Conservation (phyloP, 768 basidiomycete genomes). For the Lentinula boryana region DNA sequence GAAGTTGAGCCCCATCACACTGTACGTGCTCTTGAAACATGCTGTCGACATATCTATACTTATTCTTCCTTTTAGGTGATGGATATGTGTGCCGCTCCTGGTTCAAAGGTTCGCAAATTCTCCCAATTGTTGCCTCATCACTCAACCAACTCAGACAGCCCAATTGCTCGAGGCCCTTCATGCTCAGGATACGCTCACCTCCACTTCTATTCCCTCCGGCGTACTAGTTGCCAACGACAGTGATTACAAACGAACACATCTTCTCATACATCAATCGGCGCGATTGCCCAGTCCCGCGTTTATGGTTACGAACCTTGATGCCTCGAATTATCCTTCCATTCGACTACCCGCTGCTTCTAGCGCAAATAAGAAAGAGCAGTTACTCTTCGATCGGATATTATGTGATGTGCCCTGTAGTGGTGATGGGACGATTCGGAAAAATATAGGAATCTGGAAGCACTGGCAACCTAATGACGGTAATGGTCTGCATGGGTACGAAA, state of each 20-base stretch:
- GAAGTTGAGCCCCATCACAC: constrained; percentile 91
- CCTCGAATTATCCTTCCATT: constrained; percentile 75
- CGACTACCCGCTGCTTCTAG: constrained; percentile 36
- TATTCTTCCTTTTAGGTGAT: constrained; percentile 48
- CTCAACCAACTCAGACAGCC: constrained; percentile 55
- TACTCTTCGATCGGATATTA: constrained; percentile 89
- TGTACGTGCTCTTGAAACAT: constrained; percentile 29
- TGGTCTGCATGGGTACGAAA: constrained; percentile 70
- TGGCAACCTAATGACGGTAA: constrained; percentile 91
- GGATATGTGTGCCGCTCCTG: constrained; percentile 98
- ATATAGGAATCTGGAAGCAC: constrained; percentile 88
- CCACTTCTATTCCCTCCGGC: constrained; percentile 71
- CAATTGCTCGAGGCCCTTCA: constrained; percentile 96
- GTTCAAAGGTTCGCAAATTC: constrained; percentile 67
- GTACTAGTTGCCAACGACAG: constrained; percentile 93
- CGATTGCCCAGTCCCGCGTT: constrained; percentile 87
- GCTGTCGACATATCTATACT: neutral
- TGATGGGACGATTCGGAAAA: constrained; percentile 94
- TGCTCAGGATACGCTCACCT: constrained; percentile 58
- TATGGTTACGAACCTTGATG: constrained; percentile 96
- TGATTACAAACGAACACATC: constrained; percentile 89
- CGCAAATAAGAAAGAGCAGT: constrained; percentile 35
- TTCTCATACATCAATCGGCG: constrained; percentile 96
- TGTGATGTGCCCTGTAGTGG: constrained; percentile 98
- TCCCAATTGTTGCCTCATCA: neutral